These are phyloP conservation scores for Suillus variegatus DNA, from an alignment of 768 basidiomycete genomes.

Conservation along the genomic window DNA sequence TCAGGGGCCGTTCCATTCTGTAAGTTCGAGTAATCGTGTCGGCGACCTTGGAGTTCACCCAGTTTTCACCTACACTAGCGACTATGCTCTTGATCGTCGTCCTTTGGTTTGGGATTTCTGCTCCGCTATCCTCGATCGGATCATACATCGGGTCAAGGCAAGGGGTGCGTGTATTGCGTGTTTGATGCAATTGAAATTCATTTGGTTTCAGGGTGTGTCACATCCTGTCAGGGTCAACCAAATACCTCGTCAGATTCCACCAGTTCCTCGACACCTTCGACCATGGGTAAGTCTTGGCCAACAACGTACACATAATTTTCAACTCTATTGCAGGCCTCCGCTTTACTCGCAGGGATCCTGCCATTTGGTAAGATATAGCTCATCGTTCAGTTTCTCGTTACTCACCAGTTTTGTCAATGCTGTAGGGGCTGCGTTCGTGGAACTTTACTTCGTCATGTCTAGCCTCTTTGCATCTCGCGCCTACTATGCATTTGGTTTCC, in stretches of 20 bases:
- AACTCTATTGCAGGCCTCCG: slow-evolving; percentile 50
- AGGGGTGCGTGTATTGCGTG: slow-evolving; percentile 55
- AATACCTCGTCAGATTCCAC: slow-evolving; percentile 96
- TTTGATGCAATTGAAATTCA: slow-evolving; percentile 9
- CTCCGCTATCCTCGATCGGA: slow-evolving; percentile 84
- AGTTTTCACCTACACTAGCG: slow-evolving; percentile 39
- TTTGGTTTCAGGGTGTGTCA: slow-evolving; percentile 52
- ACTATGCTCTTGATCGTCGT: slow-evolving; percentile 84
- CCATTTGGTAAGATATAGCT: slow-evolving; percentile 68
- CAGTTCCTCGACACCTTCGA: slow-evolving; percentile 78
- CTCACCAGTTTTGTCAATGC: slow-evolving; percentile 4
- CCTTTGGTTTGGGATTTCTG: slow-evolving; percentile 93
- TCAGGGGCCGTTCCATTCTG: slow-evolving; percentile 98
- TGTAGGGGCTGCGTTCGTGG: slow-evolving; percentile 92
- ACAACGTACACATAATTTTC: slow-evolving; percentile 9
- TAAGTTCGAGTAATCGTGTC: slow-evolving; percentile 27
- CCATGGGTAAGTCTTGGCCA: slow-evolving; percentile 60
- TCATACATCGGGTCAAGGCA: slow-evolving; percentile 85
- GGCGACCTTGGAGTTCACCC: slow-evolving; percentile 1
- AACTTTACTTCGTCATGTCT: slow-evolving; percentile 90
- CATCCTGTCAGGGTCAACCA: slow-evolving; percentile 89
- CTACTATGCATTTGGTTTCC: slow-evolving; percentile 96
- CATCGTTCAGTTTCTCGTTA: slow-evolving; percentile 1
- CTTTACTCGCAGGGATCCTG: slow-evolving; percentile 85
- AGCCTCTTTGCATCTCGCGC: slow-evolving; percentile 89